A percentile compares a stretch with the other conserved stretches of the same genome.
Conservation (phyloP, 225 moss, liverwort and hornwort genomes). For the Pseudoscleropodium purum region DNA sequence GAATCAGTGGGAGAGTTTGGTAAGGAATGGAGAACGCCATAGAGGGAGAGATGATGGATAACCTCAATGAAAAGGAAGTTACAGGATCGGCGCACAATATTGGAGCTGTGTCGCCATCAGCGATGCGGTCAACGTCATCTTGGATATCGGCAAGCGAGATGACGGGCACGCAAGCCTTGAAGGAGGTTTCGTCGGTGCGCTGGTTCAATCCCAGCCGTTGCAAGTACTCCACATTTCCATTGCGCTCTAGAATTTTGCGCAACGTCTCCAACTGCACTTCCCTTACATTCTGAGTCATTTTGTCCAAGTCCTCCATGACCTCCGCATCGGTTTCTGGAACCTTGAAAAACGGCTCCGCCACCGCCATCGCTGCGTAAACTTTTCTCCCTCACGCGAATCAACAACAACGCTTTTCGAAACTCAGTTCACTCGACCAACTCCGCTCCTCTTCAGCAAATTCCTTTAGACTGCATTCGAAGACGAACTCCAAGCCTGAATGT, state of each 20-base stretch:
- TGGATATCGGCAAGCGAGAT: constrained; percentile 19
- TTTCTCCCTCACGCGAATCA: not conserved
- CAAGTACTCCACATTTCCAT: constrained; percentile 46
- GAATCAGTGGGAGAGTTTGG: not conserved
- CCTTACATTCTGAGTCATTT: constrained; percentile 14
- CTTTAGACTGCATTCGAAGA: not conserved
- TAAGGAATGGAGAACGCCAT: not conserved
- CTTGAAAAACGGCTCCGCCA: not conserved
- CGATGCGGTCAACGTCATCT: constrained; percentile 31
- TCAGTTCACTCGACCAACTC: not conserved
- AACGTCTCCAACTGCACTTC: constrained; percentile 36
- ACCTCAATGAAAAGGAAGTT: constrained; percentile 34
- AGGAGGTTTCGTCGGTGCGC: constrained; percentile 44
- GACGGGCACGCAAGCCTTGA: constrained; percentile 41
- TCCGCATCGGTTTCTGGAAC: constrained; percentile 3
- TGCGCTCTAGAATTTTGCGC: constrained; percentile 33
- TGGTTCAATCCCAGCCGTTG: constrained; percentile 26
- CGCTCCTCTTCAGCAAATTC: not conserved
- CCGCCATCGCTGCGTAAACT: not conserved
- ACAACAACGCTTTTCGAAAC: not conserved
- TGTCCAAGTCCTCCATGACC: constrained; percentile 16
- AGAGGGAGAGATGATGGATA: not conserved
- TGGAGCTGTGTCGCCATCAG: constrained; percentile 31
- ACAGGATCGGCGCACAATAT: constrained; percentile 36
- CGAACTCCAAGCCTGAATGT: not conserved